These are phyloP conservation scores for Hippophae gyantsensis DNA, from an alignment of 306 rosid genomes.

Conservation along the genomic window DNA sequence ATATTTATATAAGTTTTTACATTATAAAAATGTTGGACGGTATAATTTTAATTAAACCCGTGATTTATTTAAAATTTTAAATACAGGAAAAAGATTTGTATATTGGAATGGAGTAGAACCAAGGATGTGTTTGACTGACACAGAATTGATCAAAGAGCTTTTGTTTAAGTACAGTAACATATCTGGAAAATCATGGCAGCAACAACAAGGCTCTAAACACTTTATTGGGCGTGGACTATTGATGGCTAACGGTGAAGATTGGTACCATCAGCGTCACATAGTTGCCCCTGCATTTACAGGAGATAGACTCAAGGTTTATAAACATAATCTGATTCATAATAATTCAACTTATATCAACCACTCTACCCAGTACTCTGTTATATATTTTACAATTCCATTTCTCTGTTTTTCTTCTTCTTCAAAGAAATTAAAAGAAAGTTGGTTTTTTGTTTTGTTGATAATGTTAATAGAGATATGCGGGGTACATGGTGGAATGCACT, in stretches of 20 bases:
- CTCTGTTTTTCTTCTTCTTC: too few relatives aligned
- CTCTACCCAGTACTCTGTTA: too few relatives aligned
- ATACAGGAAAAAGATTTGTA: conserved; percentile 32
- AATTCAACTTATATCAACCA: too few relatives aligned
- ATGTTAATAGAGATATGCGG: conserved; percentile 61
- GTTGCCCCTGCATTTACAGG: conserved; percentile 40
- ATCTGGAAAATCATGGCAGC: conserved; percentile 44
- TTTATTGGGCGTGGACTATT: conserved; percentile 40
- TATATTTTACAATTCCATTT: too few relatives aligned
- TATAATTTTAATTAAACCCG: neutral
- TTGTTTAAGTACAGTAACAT: conserved; percentile 31
- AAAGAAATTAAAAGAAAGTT: too few relatives aligned
- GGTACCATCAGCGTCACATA: conserved; percentile 48
- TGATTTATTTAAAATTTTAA: neutral
- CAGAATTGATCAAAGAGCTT: conserved; percentile 35
- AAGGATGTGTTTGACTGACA: conserved; percentile 41
- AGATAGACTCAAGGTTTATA: conserved; percentile 32
- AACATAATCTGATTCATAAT: too few relatives aligned
- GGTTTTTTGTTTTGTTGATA: too few relatives aligned
- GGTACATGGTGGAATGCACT: conserved; percentile 92
- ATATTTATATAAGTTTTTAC: neutral
- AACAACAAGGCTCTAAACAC: conserved; percentile 43
- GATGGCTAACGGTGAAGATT: conserved; percentile 42
- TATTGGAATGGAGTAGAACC: conserved; percentile 46
- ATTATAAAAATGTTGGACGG: neutral